Conservation (phyloP, 441 rosid species). For the Capsella rubella region DNA sequence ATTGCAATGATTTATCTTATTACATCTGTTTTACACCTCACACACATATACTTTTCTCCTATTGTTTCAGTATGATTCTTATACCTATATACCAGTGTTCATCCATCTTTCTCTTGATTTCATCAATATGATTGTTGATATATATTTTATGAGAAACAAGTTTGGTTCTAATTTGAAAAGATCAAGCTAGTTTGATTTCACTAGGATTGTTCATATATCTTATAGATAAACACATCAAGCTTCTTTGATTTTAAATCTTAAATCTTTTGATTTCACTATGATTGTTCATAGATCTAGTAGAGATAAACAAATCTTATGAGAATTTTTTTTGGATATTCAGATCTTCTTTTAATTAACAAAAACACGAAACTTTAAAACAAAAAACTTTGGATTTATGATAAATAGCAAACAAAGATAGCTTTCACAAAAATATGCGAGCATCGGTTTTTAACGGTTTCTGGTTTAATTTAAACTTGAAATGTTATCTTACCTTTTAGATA, state of each 20-base stretch:
- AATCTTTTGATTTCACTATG: too few relatives aligned
- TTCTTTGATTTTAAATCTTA: too few relatives aligned
- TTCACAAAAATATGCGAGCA: not conserved
- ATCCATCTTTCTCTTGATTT: too few relatives aligned
- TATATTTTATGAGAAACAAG: too few relatives aligned
- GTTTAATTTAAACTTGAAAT: not conserved
- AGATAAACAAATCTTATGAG: too few relatives aligned
- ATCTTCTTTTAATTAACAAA: not conserved
- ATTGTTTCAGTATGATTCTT: not conserved
- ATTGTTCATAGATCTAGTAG: not conserved
- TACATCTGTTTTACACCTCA: not conserved
- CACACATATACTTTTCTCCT: not conserved
- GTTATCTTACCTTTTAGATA: not conserved
- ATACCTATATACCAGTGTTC: too few relatives aligned
- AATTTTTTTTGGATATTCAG: not conserved
- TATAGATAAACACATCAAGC: too few relatives aligned
- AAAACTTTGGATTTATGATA: not conserved
- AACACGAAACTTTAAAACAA: not conserved
- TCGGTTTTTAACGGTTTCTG: not conserved
- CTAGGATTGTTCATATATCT: too few relatives aligned
- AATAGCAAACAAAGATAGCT: not conserved
- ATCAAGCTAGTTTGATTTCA: too few relatives aligned
- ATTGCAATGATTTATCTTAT: not conserved
- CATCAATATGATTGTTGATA: too few relatives aligned
- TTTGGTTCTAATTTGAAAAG: too few relatives aligned